Evolutionary conservation across 768 basidiomycete genomes (phyloP).

Genomic region (Mycena kentingensis): DNA sequence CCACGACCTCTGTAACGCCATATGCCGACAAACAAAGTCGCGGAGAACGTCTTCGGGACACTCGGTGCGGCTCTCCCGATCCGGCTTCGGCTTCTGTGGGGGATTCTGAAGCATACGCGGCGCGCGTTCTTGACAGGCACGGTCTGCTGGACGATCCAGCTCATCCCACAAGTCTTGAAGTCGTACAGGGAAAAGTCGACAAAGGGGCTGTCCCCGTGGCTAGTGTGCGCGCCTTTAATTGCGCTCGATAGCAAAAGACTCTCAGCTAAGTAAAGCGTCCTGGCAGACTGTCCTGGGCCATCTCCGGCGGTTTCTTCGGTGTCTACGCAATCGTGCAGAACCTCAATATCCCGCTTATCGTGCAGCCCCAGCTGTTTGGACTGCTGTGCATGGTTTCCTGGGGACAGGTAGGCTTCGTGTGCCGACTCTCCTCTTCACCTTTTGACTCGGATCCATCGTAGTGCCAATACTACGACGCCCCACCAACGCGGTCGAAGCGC

Average conservation of each 20-base stretch:
- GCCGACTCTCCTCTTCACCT: background rate
- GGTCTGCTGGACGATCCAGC: conserved; percentile 64
- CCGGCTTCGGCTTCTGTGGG: conserved; percentile 5
- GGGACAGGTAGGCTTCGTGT: conserved; percentile 54
- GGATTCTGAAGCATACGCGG: conserved; percentile 1
- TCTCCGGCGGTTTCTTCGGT: conserved; percentile 61
- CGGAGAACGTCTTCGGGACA: conserved; percentile 72
- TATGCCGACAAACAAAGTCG: conserved; percentile 51
- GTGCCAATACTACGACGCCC: conserved; percentile 66
- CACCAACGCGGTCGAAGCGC: conserved; percentile 40
- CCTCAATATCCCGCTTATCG: conserved; percentile 70
- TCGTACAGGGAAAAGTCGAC: conserved; percentile 67
- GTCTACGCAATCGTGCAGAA: conserved; percentile 64
- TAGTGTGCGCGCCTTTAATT: conserved; percentile 52
- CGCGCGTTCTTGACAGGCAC: conserved; percentile 44
- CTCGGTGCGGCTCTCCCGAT: no score
- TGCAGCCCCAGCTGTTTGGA: conserved; percentile 68
- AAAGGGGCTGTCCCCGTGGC: conserved; percentile 63
- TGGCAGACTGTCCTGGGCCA: conserved; percentile 59
- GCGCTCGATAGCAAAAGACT: background rate
- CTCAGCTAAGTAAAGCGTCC: background rate
- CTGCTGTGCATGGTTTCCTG: conserved; percentile 62
- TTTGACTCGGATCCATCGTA: conserved; percentile 30
- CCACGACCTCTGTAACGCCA: no score
- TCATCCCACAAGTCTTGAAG: conserved; percentile 76